Evolutionary conservation across 768 basidiomycete species (phyloP), one percentile per base, ranked within the genome.

Genomic region (Leucocoprinus sp.): DNA sequence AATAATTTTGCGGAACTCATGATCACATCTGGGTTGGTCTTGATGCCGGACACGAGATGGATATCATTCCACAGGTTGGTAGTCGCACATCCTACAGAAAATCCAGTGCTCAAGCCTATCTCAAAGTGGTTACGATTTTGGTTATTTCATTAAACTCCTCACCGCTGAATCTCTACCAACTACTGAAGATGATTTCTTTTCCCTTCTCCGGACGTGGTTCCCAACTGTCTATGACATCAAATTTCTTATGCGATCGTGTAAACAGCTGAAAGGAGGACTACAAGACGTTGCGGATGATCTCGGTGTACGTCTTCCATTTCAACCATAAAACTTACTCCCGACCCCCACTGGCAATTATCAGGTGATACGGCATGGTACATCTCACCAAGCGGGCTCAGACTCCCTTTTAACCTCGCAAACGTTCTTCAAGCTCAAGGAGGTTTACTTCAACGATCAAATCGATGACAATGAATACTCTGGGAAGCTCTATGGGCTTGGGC

Each of bases 161-260:
- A 87, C 89, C 18, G 84, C 78, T 50, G 71, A 83, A 56, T 87
- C 92, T 36, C 67, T 98, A 49, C 96, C 96, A 7, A 80, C 82
- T 15, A 80, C 80, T 19, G 96, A 99, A 66, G 84, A 87, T 51
- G 74, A 76, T 4, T 98, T 98, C 68, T 96, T 97, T 61, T 79
- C 87, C 37, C 76, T 84, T 37, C 72, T 98, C 23, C 75, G 69
- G 49, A 82, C 78, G 52, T 98, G 96, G 95, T 98, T 99, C 64
- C 95, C 95, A 0, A 82, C 80, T 35, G 83, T 96, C 36, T 98
- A 96, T 63, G 96, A 99, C 64, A 92, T 98, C 73, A 99, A 97
- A 65, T 92, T 84, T 64, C 78, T 99, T 64, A 92, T 95, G 81
- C 82, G 90, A 55, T 78, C 76, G 51, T 84, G 80, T 48, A 93